Evolutionary conservation across 495 filamentous ascomycete species (phyloP).

Genomic region (Tuber indicum): DNA sequence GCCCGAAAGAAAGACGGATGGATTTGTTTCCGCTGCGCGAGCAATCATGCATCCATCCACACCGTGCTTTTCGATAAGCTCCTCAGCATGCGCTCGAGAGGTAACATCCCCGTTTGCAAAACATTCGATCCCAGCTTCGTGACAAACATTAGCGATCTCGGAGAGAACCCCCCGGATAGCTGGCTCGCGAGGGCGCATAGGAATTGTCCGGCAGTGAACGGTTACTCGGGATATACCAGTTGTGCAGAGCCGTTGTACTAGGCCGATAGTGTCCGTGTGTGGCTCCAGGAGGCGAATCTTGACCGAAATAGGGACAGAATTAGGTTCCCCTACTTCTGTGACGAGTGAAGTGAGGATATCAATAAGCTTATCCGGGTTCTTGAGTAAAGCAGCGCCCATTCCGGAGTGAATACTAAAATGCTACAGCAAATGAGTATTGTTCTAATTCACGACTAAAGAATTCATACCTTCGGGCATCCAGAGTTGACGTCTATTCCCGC

Average conservation of each 20-base stretch:
- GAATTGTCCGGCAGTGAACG: constrained; percentile 89
- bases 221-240: constrained; percentile 92
- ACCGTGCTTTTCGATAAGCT: constrained; percentile 64
- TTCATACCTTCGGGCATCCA: constrained; percentile 70
- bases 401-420: constrained; percentile 85
- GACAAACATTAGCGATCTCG: constrained; percentile 72
- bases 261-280: constrained; percentile 58
- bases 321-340: constrained; percentile 62
- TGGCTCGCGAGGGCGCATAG: constrained; percentile 83
- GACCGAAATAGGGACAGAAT: constrained; percentile 83
- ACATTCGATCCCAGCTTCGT: constrained; percentile 75
- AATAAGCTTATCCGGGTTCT: constrained; percentile 72
- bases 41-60: constrained; percentile 97
- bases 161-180: constrained; percentile 78
- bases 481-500: constrained; percentile 95
- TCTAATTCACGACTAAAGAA: not conserved
- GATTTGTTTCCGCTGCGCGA: constrained; percentile 78
- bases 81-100: constrained; percentile 57
- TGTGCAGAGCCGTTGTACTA: constrained; percentile 66
- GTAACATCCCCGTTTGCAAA: constrained; percentile 92
- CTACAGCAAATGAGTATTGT: constrained; percentile 22
- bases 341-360: constrained; percentile 77
- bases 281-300: constrained; percentile 88
- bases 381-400: constrained; percentile 88
- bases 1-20: constrained; percentile 66